Evolutionary conservation across 306 rosid genomes (phyloP), one percentile per base, ranked within the genome.

Genomic region (Hippophae gyantsensis): DNA sequence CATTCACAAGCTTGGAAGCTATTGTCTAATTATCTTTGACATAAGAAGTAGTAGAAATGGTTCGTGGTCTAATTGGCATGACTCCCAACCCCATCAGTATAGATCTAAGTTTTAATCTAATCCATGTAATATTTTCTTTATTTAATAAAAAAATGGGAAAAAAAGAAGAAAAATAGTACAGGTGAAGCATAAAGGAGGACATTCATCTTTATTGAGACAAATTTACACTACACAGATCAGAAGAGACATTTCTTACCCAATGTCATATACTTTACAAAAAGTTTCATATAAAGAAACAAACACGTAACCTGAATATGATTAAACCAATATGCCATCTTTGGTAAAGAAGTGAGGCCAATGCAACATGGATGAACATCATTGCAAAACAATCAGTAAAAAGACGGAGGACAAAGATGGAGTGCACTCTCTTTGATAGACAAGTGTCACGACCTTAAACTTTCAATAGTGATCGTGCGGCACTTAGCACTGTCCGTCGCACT

Each of bases 161-260:
- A 18, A 18, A 18, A 18, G 23, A 18, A 18, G 18, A 0, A 18
- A 18, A 18, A 1, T 18, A 18, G 0, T 18, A 18, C 1, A 18
- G 93, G 83, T 32, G 99, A 93, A 64, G 90, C 99, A 68, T 83
- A 92, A 42, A 92, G 95, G 60, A 92, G 95, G 55, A 85, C 89
- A 69, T 92, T 92, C 99, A 92, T 92, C 93, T 92, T 92, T 53
- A 92, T 67, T 9, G 95, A 88, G 76, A 92, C 99, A 58, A 95
- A n/a, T n/a, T 95, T 45, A 70, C 81, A 67, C 99, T 88, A 66
- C 48, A 69, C 43, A 69, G 66, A 67, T 59, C 46, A 62, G 54
- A 64, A 74, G 5, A 76, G 52, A 49, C 62, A 60, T 52, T 58
- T 13, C 64, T 78, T 65, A 38, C 67, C 60, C 51, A 59, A 41